These are phyloP conservation scores for Amoebophrya sp. DNA, from an alignment of 169 alveolate species.

Conservation along the genomic window DNA sequence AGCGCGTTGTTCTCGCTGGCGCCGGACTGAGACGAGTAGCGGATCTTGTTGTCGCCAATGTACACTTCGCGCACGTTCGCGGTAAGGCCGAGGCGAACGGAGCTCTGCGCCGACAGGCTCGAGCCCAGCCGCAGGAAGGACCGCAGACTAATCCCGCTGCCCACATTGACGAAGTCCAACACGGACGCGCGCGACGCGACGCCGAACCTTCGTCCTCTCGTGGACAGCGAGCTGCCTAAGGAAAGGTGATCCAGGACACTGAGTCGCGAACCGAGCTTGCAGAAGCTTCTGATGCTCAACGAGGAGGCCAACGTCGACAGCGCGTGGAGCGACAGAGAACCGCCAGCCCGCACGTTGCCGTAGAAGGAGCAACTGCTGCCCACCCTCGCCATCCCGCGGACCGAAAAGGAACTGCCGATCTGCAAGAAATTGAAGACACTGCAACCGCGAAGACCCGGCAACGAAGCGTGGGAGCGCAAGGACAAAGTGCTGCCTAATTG, in stretches of 20 bases:
- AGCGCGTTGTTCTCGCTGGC: too few species aligned
- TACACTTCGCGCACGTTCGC: neutral
- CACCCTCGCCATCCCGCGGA: neutral
- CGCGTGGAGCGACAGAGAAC: neutral
- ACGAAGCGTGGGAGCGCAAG: neutral
- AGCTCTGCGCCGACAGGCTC: neutral
- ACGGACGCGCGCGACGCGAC: neutral
- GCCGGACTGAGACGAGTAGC: too few species aligned
- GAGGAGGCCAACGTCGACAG: constrained; percentile 16
- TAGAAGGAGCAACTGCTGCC: neutral
- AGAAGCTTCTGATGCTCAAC: neutral
- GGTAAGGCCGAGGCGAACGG: neutral
- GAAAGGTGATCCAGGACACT: neutral
- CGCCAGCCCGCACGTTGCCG: neutral
- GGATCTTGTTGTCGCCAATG: neutral
- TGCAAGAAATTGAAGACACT: neutral
- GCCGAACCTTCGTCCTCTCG: neutral
- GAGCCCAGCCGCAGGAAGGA: constrained; percentile 13
- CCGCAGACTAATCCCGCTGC: constrained; percentile 1
- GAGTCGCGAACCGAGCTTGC: neutral
- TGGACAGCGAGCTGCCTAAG: neutral
- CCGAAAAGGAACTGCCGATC: neutral
- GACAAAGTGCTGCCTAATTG: constrained; percentile 4
- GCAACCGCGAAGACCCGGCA: neutral
- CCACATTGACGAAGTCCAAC: neutral